Evolutionary conservation across 2,329 filamentous ascomycete species (phyloP), one percentile per base, ranked within the genome.

Genomic region (Sarocladium kiliense): DNA sequence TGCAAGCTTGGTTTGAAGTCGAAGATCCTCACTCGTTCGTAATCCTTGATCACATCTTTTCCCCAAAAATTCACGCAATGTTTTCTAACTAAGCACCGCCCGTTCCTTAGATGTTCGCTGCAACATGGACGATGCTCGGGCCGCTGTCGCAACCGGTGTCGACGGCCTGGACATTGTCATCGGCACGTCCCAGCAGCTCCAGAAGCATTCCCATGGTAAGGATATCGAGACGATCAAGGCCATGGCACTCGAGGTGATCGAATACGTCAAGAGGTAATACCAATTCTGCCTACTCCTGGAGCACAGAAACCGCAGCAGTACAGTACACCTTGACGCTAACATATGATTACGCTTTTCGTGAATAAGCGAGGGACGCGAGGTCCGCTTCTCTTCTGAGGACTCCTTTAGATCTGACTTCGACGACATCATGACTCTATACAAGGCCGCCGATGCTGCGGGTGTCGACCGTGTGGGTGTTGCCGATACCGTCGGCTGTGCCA

Each of bases 161-260:
- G 87, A 91, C 65, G 88, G 88, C 71, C 82, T 89, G 59, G 86
- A 90, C 68, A 81, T 92, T 58, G 88, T 93, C 63, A 93, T 94
- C 69, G 88, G 89, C 58, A 93, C 89, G 27, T 90, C 87, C 32
- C 87, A 82, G 55, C 89, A 88, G 70, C 81, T 94, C 53, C 84
- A 87, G 68, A 86, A 94, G 72, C 86, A 93, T 77, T 87, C 82
- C 56, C 89, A 93, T 71, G 89, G 90, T 70, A 94, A 94, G 81
- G 86, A 89, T 66, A 93, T 94, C 86, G 86, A 84, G 63, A 88
- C 88, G 68, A 90, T 69, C 56, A 56, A 80, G 75, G 88, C 16
- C 44, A 27, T 7, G 44, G 89, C 89, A 56, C 84, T 93, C 59
- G 89, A 93, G 71, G 89, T 94, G 60, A 92, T 94, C 61, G 77